Percentiles rank a stretch among this genome's conserved stretches.
phyloP scores from a whole-genome alignment of 768 basidiomycete species.

The Boletus sensibilis region DNA sequence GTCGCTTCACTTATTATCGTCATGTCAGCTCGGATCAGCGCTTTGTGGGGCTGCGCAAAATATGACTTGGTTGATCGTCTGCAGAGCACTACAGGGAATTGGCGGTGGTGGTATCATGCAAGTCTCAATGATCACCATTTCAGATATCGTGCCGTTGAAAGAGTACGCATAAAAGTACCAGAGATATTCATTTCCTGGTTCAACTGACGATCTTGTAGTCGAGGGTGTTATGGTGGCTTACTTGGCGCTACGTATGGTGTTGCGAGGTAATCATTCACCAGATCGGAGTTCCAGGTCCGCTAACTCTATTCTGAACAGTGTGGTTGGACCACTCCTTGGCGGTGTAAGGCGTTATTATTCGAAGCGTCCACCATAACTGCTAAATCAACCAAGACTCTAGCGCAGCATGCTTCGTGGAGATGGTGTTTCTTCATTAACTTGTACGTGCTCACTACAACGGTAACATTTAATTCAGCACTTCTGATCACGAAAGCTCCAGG shows the following conservation, averaged over 20 bases:
- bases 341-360: constrained; percentile 50
- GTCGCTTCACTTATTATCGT: not conserved
- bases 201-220: constrained; percentile 37
- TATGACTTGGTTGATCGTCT: constrained; percentile 74
- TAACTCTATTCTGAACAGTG: constrained; percentile 35
- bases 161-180: constrained; percentile 47
- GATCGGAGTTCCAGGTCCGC: not conserved
- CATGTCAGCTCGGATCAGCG: constrained; percentile 68
- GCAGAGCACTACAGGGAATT: constrained; percentile 78
- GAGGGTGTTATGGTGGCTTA: constrained; percentile 75
- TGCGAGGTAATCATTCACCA: constrained; percentile 37
- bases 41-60: constrained; percentile 78
- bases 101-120: constrained; percentile 80
- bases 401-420: constrained; percentile 78
- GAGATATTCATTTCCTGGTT: not conserved
- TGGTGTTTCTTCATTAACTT: no score
- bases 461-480: not conserved
- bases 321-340: constrained; percentile 77
- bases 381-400: constrained; percentile 47
- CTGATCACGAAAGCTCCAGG: constrained; percentile 33
- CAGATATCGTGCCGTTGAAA: constrained; percentile 79
- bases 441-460: constrained; percentile 34
- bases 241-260: constrained; percentile 82
- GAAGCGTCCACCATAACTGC: not conserved
- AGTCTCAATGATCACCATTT: constrained; percentile 72